Percentiles rank a stretch among this genome's conserved stretches.
Conservation (phyloP, 202 grass and related monocot species). For the Bolboschoenoplectus hybrid region DNA sequence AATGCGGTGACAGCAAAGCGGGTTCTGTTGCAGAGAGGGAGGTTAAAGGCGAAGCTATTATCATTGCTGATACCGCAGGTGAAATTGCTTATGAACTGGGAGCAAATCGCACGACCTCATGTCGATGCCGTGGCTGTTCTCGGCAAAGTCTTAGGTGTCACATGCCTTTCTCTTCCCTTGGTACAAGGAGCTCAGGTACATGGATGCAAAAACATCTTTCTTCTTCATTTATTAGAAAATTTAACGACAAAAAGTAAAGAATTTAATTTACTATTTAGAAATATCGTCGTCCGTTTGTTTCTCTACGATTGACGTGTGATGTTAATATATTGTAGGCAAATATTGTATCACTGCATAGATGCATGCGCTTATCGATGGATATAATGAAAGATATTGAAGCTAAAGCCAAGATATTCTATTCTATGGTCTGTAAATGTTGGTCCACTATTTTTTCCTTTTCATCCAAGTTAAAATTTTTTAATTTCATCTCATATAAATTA, state of each 20-base stretch:
- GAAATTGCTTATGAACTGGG: constrained; percentile 63
- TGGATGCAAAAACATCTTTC: background rate
- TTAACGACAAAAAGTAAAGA: background rate
- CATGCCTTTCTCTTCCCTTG: constrained; percentile 60
- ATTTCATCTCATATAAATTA: background rate
- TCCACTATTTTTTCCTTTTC: background rate
- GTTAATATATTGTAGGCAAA: constrained; percentile 41
- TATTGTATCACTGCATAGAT: constrained; percentile 47
- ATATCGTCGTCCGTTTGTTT: background rate
- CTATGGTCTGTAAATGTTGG: constrained; percentile 44
- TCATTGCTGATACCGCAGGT: constrained; percentile 53
- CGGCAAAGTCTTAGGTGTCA: constrained; percentile 50
- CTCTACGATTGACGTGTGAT: background rate
- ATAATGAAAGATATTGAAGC: constrained; percentile 58
- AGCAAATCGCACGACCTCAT: constrained; percentile 50
- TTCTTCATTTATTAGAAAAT: constrained; percentile 6
- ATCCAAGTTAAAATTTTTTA: background rate
- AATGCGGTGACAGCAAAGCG: constrained; percentile 81
- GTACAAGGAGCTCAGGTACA: constrained; percentile 61
- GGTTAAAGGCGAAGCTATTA: constrained; percentile 74
- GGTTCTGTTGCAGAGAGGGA: constrained; percentile 69
- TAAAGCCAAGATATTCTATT: constrained; percentile 50
- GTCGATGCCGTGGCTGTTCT: constrained; percentile 54
- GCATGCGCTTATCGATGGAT: constrained; percentile 48
- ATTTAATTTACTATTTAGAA: background rate